Percentiles rank a stretch among this genome's conserved stretches.
These are phyloP conservation scores for Ceratocystis harringtonii DNA, from an alignment of 2,329 filamentous ascomycete genomes.

Conservation along the genomic window DNA sequence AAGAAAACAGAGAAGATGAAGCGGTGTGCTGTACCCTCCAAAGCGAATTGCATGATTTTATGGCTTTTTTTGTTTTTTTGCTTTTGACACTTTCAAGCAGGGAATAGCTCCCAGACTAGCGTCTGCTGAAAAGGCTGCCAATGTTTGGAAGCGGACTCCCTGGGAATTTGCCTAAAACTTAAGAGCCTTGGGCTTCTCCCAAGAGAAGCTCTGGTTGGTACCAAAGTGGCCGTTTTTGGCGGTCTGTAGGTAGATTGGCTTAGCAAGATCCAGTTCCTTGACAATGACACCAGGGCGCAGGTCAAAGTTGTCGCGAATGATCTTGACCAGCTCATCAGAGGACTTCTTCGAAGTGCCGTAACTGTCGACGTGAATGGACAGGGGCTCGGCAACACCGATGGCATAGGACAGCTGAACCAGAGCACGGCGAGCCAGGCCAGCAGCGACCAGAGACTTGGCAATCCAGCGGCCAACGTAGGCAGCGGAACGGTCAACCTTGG, in stretches of 20 bases:
- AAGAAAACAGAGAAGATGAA: conserved; percentile 18
- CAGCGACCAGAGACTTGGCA: conserved; percentile 89
- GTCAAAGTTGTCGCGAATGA: conserved; percentile 94
- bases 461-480: conserved; percentile 98
- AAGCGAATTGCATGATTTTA: conserved; percentile 4
- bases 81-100: conserved; percentile 6
- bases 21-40: conserved; percentile 18
- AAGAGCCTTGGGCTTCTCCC: conserved; percentile 95
- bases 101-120: background rate
- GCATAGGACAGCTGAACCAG: conserved; percentile 98
- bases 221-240: conserved; percentile 99
- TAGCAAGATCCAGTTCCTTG: conserved; percentile 84
- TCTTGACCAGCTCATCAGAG: conserved; percentile 85
- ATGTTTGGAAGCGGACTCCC: background rate
- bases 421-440: conserved; percentile 76
- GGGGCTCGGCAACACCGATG: conserved; percentile 95
- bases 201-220: conserved; percentile 92
- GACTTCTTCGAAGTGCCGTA: conserved; percentile 88
- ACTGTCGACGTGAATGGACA: conserved; percentile 93
- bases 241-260: conserved; percentile 95
- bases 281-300: conserved; percentile 96
- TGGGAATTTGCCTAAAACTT: conserved; percentile 52
- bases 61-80: conserved; percentile 5
- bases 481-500: conserved; percentile 97
- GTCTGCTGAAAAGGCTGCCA: background rate